Evolutionary conservation across 345 rosid species (phyloP).

Genomic region (Odontarrhena argentea): DNA sequence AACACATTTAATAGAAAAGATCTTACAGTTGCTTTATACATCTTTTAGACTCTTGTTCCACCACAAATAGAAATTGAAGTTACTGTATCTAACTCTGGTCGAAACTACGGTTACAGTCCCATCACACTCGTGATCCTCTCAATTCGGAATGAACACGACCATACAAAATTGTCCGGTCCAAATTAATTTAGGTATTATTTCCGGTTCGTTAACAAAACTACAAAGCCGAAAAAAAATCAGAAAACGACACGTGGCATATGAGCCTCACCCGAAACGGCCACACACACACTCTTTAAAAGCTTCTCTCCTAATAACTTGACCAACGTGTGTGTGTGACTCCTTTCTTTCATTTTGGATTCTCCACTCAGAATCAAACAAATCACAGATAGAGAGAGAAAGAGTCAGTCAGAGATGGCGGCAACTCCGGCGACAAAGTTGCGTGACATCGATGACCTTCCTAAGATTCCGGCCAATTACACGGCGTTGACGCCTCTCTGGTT

Average conservation of each 20-base stretch:
- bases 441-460: conserved; percentile 85
- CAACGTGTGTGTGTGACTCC: conserved; percentile 19
- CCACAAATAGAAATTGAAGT: too few species aligned
- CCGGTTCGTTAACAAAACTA: conserved; percentile 12
- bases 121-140: too few species aligned
- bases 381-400: conserved; percentile 1
- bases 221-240: neutral
- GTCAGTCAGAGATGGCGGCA: conserved; percentile 11
- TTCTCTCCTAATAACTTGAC: neutral
- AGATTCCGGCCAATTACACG: conserved; percentile 75
- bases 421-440: conserved; percentile 42
- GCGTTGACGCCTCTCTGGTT: conserved; percentile 92
- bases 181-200: conserved; percentile 8
- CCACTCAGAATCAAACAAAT: conserved; percentile 18
- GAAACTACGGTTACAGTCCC: too few species aligned
- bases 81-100: too few species aligned
- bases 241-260: conserved; percentile 28
- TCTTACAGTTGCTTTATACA: too few species aligned
- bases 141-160: too few species aligned
- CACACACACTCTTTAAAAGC: conserved; percentile 10
- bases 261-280: conserved; percentile 18
- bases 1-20: too few species aligned
- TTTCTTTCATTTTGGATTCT: neutral
- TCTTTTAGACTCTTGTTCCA: too few species aligned
- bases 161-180: conserved; percentile 24